phyloP scores from a whole-genome alignment of 306 rosid species.

The Cucurbita ficifolia region DNA sequence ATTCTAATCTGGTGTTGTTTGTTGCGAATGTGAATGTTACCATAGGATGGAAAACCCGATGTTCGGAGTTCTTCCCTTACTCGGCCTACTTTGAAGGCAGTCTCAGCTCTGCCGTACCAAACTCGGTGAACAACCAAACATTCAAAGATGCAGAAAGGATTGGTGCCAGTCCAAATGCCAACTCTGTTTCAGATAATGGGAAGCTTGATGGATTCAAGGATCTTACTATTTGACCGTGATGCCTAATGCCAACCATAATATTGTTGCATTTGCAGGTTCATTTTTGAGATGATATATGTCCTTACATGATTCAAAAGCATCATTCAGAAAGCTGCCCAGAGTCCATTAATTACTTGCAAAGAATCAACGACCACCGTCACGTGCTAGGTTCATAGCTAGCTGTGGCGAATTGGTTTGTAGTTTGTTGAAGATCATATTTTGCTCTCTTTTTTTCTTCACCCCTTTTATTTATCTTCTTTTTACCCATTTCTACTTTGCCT shows the following conservation, averaged over 20 bases:
- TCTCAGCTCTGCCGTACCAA: conserved; percentile 57
- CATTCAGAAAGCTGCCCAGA: neutral
- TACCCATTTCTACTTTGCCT: conserved; percentile 19
- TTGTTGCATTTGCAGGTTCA: conserved; percentile 1
- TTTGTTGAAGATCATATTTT: conserved; percentile 2
- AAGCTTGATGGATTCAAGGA: conserved; percentile 47
- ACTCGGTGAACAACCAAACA: conserved; percentile 32
- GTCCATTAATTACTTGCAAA: neutral
- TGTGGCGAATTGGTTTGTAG: neutral
- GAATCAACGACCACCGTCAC: neutral
- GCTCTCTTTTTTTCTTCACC: neutral
- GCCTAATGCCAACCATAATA: conserved; percentile 1
- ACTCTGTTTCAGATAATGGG: conserved; percentile 46
- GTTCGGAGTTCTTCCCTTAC: conserved; percentile 64
- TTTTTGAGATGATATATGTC: neutral
- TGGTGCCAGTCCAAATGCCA: conserved; percentile 22
- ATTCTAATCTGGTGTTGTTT: neutral
- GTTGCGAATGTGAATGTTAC: neutral
- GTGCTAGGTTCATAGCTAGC: neutral
- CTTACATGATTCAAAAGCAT: neutral
- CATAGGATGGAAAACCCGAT: conserved; percentile 77
- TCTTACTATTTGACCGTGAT: conserved; percentile 30
- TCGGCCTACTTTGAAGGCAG: conserved; percentile 64
- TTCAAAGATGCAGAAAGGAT: conserved; percentile 45
- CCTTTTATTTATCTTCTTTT: conserved; percentile 4